Percentiles rank a stretch among this genome's conserved stretches.
These are phyloP conservation scores for Ciborinia camelliae DNA, from an alignment of 2,329 filamentous ascomycete species.

Conservation along the genomic window DNA sequence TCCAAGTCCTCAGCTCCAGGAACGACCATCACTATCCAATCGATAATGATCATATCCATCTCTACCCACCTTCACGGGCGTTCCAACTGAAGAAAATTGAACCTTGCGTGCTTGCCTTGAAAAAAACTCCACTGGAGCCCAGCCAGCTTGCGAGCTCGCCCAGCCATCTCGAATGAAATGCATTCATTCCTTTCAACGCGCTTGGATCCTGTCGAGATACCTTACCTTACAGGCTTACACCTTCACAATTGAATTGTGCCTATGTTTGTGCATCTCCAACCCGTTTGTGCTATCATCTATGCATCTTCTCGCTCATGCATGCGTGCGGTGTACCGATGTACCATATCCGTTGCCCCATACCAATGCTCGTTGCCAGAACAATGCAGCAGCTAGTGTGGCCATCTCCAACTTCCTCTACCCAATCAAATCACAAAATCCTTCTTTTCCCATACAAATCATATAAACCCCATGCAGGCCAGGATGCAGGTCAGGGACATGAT, in stretches of 20 bases:
- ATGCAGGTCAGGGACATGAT: background rate
- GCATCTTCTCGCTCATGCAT: background rate
- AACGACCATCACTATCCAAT: background rate
- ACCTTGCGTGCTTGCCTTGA: background rate
- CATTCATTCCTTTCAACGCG: background rate
- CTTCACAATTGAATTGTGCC: background rate
- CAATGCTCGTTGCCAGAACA: background rate
- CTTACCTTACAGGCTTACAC: background rate
- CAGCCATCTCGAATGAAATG: background rate
- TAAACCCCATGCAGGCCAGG: background rate
- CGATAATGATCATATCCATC: background rate
- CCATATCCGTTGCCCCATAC: background rate
- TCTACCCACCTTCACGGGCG: too few species aligned
- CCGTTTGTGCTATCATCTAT: background rate
- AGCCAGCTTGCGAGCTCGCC: background rate
- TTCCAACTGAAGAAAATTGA: too few species aligned
- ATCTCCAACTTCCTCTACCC: background rate
- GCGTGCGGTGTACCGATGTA: background rate
- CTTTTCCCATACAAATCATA: background rate
- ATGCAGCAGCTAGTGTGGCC: background rate
- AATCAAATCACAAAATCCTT: background rate
- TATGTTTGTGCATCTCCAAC: background rate
- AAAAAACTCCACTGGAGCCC: background rate
- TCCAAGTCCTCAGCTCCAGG: constrained; percentile 6
- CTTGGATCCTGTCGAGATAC: background rate